Conservation (phyloP, 495 filamentous ascomycete species). For the Venustampulla echinocandica region DNA sequence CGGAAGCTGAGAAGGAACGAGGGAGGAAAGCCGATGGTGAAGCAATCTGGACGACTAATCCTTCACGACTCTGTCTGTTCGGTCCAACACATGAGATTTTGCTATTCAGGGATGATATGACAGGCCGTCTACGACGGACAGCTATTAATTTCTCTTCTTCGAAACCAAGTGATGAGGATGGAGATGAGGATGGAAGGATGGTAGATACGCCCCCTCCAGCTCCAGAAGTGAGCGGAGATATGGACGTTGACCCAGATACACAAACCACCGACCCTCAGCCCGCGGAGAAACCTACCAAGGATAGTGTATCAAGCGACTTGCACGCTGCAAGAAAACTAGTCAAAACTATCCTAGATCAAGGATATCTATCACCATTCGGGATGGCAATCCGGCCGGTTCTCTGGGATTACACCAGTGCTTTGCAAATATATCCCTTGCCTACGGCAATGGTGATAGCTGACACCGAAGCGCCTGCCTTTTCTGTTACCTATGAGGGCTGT, state of each 20-base stretch:
- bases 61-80: conserved; percentile 70
- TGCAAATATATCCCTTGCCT: conserved; percentile 82
- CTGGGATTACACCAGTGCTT: conserved; percentile 69
- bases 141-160: conserved; percentile 51
- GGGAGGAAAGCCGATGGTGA: conserved; percentile 48
- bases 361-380: conserved; percentile 78
- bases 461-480: conserved; percentile 68
- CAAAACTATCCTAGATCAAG: conserved; percentile 90
- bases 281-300: conserved; percentile 15
- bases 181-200: conserved; percentile 26
- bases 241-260: conserved; percentile 38
- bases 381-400: conserved; percentile 65
- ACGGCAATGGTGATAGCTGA: conserved; percentile 76
- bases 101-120: conserved; percentile 77
- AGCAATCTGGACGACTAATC: conserved; percentile 83
- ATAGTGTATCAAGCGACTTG: conserved; percentile 38
- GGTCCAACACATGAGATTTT: conserved; percentile 79
- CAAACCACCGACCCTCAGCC: conserved; percentile 19
- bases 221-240: conserved; percentile 23
- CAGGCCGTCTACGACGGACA: conserved; percentile 63
- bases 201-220: conserved; percentile 6
- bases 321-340: conserved; percentile 69
- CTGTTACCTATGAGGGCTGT: conserved; percentile 86
- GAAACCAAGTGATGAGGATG: conserved; percentile 23
- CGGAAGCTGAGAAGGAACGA: conserved; percentile 43